These are phyloP conservation scores for Venturia nashicola DNA, from an alignment of 2,329 filamentous ascomycete genomes.

Conservation along the genomic window DNA sequence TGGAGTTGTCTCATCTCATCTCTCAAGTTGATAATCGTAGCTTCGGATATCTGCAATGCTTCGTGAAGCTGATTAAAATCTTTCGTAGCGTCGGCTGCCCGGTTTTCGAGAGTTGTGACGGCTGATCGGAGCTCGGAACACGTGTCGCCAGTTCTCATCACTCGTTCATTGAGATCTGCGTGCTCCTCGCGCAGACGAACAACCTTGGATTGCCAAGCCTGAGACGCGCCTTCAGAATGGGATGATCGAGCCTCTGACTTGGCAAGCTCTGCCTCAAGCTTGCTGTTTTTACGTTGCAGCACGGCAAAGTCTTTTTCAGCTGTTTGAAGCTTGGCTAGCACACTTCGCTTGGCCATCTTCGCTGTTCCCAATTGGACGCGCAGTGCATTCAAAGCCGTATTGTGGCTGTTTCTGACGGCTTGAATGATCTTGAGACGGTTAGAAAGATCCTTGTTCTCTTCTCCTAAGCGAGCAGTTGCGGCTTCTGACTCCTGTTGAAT, in stretches of 20 bases:
- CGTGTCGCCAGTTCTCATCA: background rate
- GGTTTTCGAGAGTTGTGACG: background rate
- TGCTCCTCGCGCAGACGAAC: constrained; percentile 1
- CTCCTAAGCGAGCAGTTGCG: background rate
- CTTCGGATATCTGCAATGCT: background rate
- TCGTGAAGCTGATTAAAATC: background rate
- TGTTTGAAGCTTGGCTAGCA: constrained; percentile 1
- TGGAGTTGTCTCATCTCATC: background rate
- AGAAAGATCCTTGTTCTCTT: background rate
- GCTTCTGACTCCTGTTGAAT: background rate
- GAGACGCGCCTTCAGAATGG: background rate
- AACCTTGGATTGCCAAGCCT: background rate
- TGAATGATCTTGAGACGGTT: background rate
- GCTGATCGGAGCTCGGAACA: background rate
- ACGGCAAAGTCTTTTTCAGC: constrained; percentile 4
- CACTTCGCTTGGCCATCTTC: constrained; percentile 5
- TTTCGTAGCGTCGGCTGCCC: background rate
- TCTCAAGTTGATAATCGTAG: background rate
- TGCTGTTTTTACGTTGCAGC: background rate
- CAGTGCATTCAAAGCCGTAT: background rate
- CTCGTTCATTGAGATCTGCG: background rate
- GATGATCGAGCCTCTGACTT: background rate
- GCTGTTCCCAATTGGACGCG: background rate
- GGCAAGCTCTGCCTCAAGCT: background rate
- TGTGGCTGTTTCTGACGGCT: constrained; percentile 2